Conservation (phyloP, 139 green algal species). For the Volvox reticuliferus region DNA sequence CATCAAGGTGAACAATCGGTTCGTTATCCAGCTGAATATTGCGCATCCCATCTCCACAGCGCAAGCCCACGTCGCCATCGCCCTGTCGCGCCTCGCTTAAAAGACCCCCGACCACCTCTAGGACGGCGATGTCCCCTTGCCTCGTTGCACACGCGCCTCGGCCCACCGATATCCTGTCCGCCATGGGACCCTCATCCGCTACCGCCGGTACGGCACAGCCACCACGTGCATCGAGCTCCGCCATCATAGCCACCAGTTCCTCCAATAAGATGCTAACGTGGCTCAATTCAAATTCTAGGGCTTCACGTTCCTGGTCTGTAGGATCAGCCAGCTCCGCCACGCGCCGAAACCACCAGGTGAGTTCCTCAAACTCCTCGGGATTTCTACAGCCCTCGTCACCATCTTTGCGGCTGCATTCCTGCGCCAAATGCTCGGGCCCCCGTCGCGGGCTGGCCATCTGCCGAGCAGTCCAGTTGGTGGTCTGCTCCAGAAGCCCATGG, state of each 20-base stretch:
- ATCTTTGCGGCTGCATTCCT: neutral
- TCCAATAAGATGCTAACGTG: neutral
- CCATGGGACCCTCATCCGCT: neutral
- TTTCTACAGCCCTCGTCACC: neutral
- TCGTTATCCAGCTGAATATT: too few relatives aligned
- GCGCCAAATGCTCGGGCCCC: too few relatives aligned
- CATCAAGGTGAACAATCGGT: too few relatives aligned
- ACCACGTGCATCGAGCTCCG: neutral
- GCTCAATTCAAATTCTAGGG: neutral
- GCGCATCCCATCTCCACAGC: too few relatives aligned
- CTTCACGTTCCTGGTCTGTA: constrained; percentile 12
- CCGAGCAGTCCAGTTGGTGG: neutral
- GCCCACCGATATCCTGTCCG: too few relatives aligned
- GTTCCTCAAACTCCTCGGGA: neutral
- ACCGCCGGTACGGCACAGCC: neutral
- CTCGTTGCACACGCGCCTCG: too few relatives aligned
- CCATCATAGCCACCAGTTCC: neutral
- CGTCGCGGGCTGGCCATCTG: too few relatives aligned
- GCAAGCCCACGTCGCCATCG: too few relatives aligned
- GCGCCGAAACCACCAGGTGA: neutral
- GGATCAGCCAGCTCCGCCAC: constrained; percentile 10
- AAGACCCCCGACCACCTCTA: too few relatives aligned
- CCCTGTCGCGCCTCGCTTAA: too few relatives aligned
- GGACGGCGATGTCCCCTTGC: too few relatives aligned
- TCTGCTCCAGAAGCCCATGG: constrained; percentile 18